Evolutionary conservation across 768 basidiomycete genomes (phyloP), one percentile per base, ranked within the genome.

Genomic region (Leucosporidium yakuticum): DNA sequence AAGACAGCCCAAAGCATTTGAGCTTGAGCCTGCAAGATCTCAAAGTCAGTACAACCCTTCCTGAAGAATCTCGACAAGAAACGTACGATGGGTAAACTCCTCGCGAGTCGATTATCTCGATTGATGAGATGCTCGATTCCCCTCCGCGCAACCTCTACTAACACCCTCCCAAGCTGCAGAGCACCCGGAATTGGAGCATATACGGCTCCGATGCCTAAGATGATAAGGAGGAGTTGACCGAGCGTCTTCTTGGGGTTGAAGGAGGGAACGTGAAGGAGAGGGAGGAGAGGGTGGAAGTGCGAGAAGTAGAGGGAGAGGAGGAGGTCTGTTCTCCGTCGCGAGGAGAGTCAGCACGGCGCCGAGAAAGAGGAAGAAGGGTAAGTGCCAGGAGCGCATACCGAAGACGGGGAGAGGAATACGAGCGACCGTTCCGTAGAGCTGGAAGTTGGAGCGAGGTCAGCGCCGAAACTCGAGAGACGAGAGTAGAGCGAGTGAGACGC

Each of bases 201-300:
- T 36, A 63, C 27, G 21, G 62, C 53, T 8, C 62, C 62, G 44
- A 63, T 48, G 27, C 62, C 62, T 29, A 63, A 54, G 54, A 63
- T 47, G 27, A 56, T 39, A 12, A 63, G 54, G 11, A 63, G 62
- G 27, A 63, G 62, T 12, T 55, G 62, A 9, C 54, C 54, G 39
- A 54, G 53, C 8, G 62, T 63, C 23, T 15, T n/a, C 9, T 54
- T 54, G 4, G 62, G 62, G 27, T 54, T 44, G 44, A 63, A 63
- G 21, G 62, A 21, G 1, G 62, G 54, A 11, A 48, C 36, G 23
- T 63, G 62, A 23, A 63, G 39, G 11, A 63, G 17, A 4, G 62
- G 54, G n/a, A 56, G 21, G 36, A 32, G 8, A 2, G 25, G 27
- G 12, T 63, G 34, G 54, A 55, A 63, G 27, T 63, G 54, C 25